Evolutionary conservation across 495 filamentous ascomycete genomes (phyloP).

Genomic region (Podospora comata): DNA sequence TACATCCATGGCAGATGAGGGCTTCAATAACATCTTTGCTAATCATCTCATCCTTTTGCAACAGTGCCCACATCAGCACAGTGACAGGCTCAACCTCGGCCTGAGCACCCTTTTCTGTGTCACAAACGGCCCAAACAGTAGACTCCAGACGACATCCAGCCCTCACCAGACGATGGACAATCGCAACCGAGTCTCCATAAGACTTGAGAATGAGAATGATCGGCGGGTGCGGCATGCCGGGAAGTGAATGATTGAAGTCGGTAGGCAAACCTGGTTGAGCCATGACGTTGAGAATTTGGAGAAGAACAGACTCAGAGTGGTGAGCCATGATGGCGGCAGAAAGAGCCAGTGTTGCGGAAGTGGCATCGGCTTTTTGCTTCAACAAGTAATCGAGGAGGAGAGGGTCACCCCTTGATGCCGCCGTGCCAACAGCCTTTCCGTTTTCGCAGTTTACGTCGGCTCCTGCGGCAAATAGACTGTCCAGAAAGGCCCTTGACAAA

Average conservation of each 20-base stretch:
- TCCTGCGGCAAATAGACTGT: slow-evolving; percentile 35
- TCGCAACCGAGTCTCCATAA: slow-evolving; percentile 23
- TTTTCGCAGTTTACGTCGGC: slow-evolving; percentile 44
- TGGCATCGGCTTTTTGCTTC: slow-evolving; percentile 30
- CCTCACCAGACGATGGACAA: slow-evolving; percentile 24
- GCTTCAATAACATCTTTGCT: slow-evolving; percentile 34
- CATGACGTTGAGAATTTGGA: slow-evolving; percentile 24
- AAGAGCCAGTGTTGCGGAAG: slow-evolving; percentile 38
- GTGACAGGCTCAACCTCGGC: slow-evolving; percentile 36
- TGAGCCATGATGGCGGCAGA: slow-evolving; percentile 32
- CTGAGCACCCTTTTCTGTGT: slow-evolving; percentile 18
- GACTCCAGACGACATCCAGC: slow-evolving; percentile 28
- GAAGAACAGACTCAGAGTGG: slow-evolving; percentile 20
- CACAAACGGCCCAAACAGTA: slow-evolving; percentile 23
- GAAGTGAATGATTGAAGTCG: slow-evolving; percentile 25
- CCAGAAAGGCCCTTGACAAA: slow-evolving; percentile 33
- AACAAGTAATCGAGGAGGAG: slow-evolving; percentile 36
- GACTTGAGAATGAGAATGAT: slow-evolving; percentile 30
- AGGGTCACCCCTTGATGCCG: slow-evolving; percentile 37
- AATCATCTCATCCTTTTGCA: slow-evolving; percentile 40
- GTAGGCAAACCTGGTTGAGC: slow-evolving; percentile 11
- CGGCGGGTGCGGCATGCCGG: slow-evolving; percentile 24
- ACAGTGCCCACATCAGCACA: slow-evolving; percentile 41
- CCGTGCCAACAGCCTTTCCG: slow-evolving; percentile 40
- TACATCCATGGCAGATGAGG: slow-evolving; percentile 39